Evolutionary conservation across 2,329 filamentous ascomycete species (phyloP), one percentile per base, ranked within the genome.

Genomic region (Tolypocladium nubicola): DNA sequence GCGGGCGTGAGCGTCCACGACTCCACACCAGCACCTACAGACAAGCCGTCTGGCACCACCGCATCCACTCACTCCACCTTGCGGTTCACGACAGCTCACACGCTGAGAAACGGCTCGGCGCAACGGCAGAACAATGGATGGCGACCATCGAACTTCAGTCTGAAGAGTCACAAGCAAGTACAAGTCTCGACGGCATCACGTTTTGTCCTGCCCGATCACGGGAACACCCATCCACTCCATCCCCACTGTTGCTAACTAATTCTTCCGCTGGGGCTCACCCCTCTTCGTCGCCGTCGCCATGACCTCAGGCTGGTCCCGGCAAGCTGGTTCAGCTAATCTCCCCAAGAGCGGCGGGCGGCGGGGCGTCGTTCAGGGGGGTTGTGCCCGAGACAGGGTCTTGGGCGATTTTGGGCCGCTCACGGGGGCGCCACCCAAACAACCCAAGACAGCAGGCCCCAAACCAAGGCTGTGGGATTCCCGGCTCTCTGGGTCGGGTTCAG

Each of bases 281-380:
- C 37, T 13, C 33, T 39, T 19, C 39, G 16, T 19, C 6, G 30
- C 37, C 10, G 9, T 33, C 4, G 39, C 35, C 50, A n/a, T 37
- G 50, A 13, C n/a, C 40, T 45, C 56, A 45, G 30, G 52, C 35
- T 54, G 45, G 61, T 59, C 61, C 61, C 61, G 58, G 57, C 57
- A 56, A 59, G 57, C 57, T 59, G 62, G 62, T 59, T 60, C 60
- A 56, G 56, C 39, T 58, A 58, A 60, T 60, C 50, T 58, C 56
- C 26, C 43, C 52, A 33, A 37, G 45, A 53, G 50, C 26, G 45
- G 56, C 35, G 21, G 53, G 52, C 53, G 26, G 45, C 37, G 52
- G 52, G 58, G 58, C 45, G 47, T n/a, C 39, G 3, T 53, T 37
- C 53, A n/a, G 40, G 58, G 45, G 33, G 33, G 38, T 26, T 21